Evolutionary conservation across 495 filamentous ascomycete species (phyloP).

Genomic region (Glarea lozoyensis): DNA sequence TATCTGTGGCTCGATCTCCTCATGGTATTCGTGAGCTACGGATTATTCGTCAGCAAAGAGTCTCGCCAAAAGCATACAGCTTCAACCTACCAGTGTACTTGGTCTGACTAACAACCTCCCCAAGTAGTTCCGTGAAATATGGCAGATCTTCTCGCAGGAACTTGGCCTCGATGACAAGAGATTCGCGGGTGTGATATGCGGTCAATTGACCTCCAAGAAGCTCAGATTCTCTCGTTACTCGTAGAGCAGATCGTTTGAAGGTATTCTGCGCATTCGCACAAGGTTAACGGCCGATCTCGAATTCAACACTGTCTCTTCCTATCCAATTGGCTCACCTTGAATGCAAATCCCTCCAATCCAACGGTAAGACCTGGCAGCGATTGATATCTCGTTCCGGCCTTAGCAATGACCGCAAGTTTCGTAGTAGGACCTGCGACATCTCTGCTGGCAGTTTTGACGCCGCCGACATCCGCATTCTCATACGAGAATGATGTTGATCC

Average conservation of each 20-base stretch:
- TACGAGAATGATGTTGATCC: conserved; percentile 68
- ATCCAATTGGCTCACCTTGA: conserved; percentile 58
- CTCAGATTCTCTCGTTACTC: conserved; percentile 90
- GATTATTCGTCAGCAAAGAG: conserved; percentile 3
- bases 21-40: conserved; percentile 76
- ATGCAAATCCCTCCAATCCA: conserved; percentile 85
- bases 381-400: conserved; percentile 89
- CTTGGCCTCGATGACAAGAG: conserved; percentile 81
- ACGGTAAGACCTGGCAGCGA: conserved; percentile 79
- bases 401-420: conserved; percentile 81
- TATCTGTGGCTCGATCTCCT: conserved; percentile 70
- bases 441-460: conserved; percentile 84
- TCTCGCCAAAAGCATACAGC: conserved; percentile 21
- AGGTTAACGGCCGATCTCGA: not conserved
- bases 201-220: conserved; percentile 81
- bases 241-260: conserved; percentile 71
- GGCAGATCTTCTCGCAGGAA: conserved; percentile 93
- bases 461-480: conserved; percentile 72
- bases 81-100: conserved; percentile 64
- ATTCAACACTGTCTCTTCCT: no score
- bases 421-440: conserved; percentile 82
- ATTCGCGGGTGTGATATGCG: conserved; percentile 84
- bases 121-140: conserved; percentile 94
- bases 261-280: conserved; percentile 54
- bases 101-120: conserved; percentile 79